phyloP scores from a whole-genome alignment of 306 rosid genomes.

The Malus domestica region ASM211411v1 NC_041789.1:22430001-22430500 shows the following conservation, averaged over 20 bases:
- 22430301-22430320: background rate
- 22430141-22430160: background rate
- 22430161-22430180: background rate
- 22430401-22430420: background rate
- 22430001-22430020: constrained; percentile 51
- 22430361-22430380: background rate
- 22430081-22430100: constrained; percentile 46
- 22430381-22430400: background rate
- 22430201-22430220: background rate
- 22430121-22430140: constrained; percentile 14
- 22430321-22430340: background rate
- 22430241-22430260: background rate
- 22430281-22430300: background rate
- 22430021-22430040: constrained; percentile 92
- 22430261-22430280: background rate
- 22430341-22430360: background rate
- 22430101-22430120: constrained; percentile 5
- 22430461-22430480: background rate
- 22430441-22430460: background rate
- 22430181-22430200: background rate
- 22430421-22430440: background rate
- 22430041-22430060: constrained; percentile 88
- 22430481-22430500: background rate
- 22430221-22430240: background rate
- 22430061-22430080: constrained; percentile 72